Evolutionary conservation across 768 basidiomycete genomes (phyloP).

Genomic region (Pleurotus tuber-regium): DNA sequence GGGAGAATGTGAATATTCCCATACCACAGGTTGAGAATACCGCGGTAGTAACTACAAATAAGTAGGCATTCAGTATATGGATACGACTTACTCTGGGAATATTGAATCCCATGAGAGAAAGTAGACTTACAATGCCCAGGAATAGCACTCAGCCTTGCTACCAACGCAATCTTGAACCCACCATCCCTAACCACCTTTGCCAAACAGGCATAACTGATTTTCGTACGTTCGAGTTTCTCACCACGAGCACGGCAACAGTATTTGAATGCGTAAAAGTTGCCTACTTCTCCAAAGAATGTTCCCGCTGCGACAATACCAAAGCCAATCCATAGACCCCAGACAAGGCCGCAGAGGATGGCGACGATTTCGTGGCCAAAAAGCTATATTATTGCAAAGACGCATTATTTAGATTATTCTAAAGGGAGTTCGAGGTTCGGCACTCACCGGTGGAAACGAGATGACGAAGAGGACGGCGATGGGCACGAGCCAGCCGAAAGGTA

Average conservation of each 20-base stretch:
- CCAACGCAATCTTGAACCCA: slow-evolving; percentile 80
- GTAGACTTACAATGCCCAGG: slow-evolving; percentile 74
- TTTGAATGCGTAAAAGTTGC: slow-evolving; percentile 87
- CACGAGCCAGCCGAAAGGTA: slow-evolving; percentile 66
- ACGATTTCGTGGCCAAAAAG: slow-evolving; percentile 93
- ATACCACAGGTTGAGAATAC: slow-evolving; percentile 90
- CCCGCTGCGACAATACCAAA: slow-evolving; percentile 86
- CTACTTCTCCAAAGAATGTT: slow-evolving; percentile 83
- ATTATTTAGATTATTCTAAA: slow-evolving; percentile 1
- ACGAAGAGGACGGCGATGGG: slow-evolving; percentile 82
- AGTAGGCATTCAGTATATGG: background rate
- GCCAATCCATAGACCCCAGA: slow-evolving; percentile 87
- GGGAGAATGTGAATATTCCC: slow-evolving; percentile 69
- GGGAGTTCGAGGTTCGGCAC: slow-evolving; percentile 15
- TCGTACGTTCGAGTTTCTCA: slow-evolving; percentile 64
- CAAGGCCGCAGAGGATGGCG: slow-evolving; percentile 82
- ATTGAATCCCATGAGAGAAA: too few species aligned
- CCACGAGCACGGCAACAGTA: slow-evolving; percentile 75
- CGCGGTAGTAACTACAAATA: slow-evolving; percentile 71
- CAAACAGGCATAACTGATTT: slow-evolving; percentile 58
- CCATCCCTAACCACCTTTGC: slow-evolving; percentile 78
- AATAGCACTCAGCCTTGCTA: slow-evolving; percentile 77
- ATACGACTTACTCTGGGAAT: background rate
- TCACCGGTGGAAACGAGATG: slow-evolving; percentile 81
- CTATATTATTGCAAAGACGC: slow-evolving; percentile 30